Evolutionary conservation across 441 rosid genomes (phyloP), one percentile per base, ranked within the genome.

Genomic region (Rhodomyrtus psidioides): DNA sequence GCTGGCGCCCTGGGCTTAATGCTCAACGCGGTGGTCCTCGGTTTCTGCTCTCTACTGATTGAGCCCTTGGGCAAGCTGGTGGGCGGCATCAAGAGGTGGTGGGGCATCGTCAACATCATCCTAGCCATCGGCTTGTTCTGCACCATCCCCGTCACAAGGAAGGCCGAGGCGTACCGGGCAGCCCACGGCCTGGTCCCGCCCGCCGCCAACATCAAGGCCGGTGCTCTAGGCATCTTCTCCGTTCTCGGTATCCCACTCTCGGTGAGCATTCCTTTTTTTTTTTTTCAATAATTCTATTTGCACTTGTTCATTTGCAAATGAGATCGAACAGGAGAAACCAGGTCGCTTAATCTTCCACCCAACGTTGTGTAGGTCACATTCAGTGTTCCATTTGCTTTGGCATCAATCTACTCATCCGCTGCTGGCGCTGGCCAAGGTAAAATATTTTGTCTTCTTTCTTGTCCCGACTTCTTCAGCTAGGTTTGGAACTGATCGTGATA

Each of bases 361-460:
- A 10, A 12, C 49, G 49, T 86, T 89, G 46, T 88, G 55, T 92
- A 95, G 97, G 88, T 96, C 85, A 97, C 98, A 59, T 95, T 79
- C 88, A 95, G 96, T 84, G 90, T 97, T 83, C 99, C 99, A 7
- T 97, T 94, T 87, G 98, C 98, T 86, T 51, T 97, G 92, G 98
- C 98, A 55, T 96, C 98, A 70, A 97, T 97, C 82, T 97, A 92
- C 84, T 95, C 93, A 12, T 87, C 87, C 75, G 83, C 88, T 46
- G 83, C 95, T 7, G 96, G 95, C 81, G 98, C 97, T 55, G 98
- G 99, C 84, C 98, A 97, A 95, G 99, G 98, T 95, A 90, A 21
- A 19, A 27, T 44, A 24, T 19, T 81, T 17, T 53, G 21, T 30
- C 13, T 23, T 28, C 26, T 5, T 12, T n/a, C 26, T 9, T 46